Evolutionary conservation across 208 protist genomes (phyloP), one percentile per base, ranked within the genome.

Genomic region (Leishmania amazonensis): DNA sequence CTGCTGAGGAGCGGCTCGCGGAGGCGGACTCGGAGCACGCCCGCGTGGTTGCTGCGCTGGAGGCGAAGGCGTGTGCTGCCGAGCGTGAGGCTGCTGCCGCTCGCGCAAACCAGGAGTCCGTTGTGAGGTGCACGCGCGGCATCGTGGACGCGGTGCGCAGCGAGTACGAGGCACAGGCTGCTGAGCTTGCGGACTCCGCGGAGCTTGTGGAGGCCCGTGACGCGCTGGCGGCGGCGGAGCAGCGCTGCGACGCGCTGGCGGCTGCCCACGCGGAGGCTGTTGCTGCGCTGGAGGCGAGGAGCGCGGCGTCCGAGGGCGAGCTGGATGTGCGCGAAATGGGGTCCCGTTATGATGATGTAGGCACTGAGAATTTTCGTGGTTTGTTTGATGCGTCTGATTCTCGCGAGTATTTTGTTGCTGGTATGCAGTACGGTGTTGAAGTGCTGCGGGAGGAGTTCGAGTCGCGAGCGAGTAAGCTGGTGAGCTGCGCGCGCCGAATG

Each of bases 141-240:
- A 53, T 73, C 45, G 76, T 80, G 31, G 76, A 71, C 0, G 58
- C 76, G n/a, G 60, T 80, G 35, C 76, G 76, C 60, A 70, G 15
- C 3, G 76, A 80, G 76, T 80, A 58, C 31, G 71, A 64, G 45
- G 35, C 11, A n/a, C 62, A 64, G 24, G 45, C 73, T 21, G 64
- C 60, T 53, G 60, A 40, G 45, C 38, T 42, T 5, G 11, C 57
- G 53, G 54, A 77, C 65, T 49, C 15, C 3, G 11, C 51, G 35
- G 51, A 24, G 38, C 24, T 31, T 54, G 54, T 49, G 54, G 45
- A 68, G 31, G 73, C 79, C 21, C 58, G 73, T n/a, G 57, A 19
- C 21, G 58, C 45, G 31, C 72, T 83, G 73, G 72, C n/a, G 15
- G 70, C 47, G 35, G 79, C 57, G 40, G 19, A 42, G 45, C 28